These are phyloP conservation scores for Kentomonas sorsogonicus DNA, from an alignment of 208 protist species.

Conservation along the genomic window DNA sequence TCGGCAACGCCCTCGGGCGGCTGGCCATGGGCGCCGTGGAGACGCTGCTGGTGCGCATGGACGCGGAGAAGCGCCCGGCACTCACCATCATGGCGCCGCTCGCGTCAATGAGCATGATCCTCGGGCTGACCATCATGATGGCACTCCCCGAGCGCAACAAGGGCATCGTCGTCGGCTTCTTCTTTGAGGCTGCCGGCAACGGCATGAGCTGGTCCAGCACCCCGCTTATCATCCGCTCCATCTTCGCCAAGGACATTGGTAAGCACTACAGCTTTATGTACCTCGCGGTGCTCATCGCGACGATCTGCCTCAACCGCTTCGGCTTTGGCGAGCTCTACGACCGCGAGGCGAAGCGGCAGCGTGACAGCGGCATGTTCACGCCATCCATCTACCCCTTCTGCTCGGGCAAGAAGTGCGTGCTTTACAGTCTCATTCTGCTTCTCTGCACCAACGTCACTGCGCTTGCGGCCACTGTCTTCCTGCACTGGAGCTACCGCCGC, in stretches of 20 bases:
- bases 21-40: conserved; percentile 55
- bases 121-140: conserved; percentile 40
- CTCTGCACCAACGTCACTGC: conserved; percentile 14
- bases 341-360: not conserved
- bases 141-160: conserved; percentile 23
- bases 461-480: conserved; percentile 22
- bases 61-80: conserved; percentile 51
- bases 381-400: no score
- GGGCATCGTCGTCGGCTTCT: conserved; percentile 29
- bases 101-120: conserved; percentile 32
- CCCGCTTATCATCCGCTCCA: conserved; percentile 46
- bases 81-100: conserved; percentile 54
- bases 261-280: conserved; percentile 67
- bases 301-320: conserved; percentile 57
- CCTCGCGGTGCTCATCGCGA: conserved; percentile 21
- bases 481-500: conserved; percentile 35
- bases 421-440: not conserved
- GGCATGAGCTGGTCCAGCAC: conserved; percentile 38
- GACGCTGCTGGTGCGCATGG: conserved; percentile 28
- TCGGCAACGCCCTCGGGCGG: conserved; percentile 53
- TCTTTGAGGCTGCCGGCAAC: conserved; percentile 50
- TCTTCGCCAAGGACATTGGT: conserved; percentile 64
- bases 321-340: conserved; percentile 63
- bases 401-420: not conserved
- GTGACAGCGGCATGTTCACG: no score